These are phyloP conservation scores for Ceratocystis ficicola DNA, from an alignment of 2,329 filamentous ascomycete genomes.

Conservation along the genomic window DNA sequence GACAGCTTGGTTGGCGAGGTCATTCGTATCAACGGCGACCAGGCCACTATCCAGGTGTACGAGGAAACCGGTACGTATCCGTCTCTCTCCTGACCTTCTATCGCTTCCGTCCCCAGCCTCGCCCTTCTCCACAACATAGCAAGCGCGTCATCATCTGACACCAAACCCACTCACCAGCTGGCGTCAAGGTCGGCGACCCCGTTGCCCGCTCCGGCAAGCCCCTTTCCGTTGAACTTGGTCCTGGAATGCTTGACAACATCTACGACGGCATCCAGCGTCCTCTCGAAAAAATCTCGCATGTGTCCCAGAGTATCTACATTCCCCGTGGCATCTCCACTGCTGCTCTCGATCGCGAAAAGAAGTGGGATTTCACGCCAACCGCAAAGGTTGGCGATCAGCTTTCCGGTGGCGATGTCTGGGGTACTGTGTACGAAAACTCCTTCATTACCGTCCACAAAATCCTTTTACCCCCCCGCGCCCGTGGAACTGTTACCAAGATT, in stretches of 20 bases:
- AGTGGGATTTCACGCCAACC: constrained; percentile 89
- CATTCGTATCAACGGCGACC: constrained; percentile 92
- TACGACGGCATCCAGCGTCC: constrained; percentile 98
- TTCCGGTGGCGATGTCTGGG: constrained; percentile 91
- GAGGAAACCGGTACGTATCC: constrained; percentile 75
- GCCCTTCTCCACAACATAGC: background rate
- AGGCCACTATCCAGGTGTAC: constrained; percentile 96
- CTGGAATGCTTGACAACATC: constrained; percentile 95
- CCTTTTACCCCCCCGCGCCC: constrained; percentile 74
- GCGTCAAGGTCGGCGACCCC: constrained; percentile 90
- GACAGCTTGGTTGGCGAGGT: constrained; percentile 91
- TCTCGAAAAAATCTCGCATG: constrained; percentile 67
- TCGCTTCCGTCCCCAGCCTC: background rate
- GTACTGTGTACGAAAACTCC: constrained; percentile 89
- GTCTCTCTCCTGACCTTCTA: constrained; percentile 26
- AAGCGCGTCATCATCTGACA: background rate
- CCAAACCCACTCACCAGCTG: constrained; percentile 44
- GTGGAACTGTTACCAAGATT: constrained; percentile 85
- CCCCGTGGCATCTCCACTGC: constrained; percentile 84
- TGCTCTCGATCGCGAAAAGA: constrained; percentile 77
- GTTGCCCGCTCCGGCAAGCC: constrained; percentile 86
- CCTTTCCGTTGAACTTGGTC: constrained; percentile 90
- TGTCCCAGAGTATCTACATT: constrained; percentile 86
- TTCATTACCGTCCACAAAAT: constrained; percentile 90
- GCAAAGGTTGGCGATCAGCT: constrained; percentile 96